Evolutionary conservation across 1,284 basidiomycete genomes (phyloP).

Genomic region (Marasmius oreades): DNA sequence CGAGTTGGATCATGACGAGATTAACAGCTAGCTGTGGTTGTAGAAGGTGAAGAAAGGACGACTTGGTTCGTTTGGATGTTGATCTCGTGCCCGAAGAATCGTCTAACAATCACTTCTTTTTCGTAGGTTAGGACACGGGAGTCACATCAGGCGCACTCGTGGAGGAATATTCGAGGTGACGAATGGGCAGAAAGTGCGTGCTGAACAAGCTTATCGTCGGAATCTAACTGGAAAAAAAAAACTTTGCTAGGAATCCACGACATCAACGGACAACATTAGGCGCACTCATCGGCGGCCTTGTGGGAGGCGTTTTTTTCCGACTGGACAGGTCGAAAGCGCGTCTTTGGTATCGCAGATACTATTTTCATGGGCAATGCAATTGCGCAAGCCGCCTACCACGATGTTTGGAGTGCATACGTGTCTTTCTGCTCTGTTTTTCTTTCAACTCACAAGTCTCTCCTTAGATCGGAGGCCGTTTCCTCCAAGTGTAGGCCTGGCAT

Average conservation of each 20-base stretch:
- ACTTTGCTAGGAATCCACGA: constrained; percentile 67
- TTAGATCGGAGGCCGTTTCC: too few species aligned
- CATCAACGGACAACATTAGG: constrained; percentile 78
- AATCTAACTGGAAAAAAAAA: constrained; percentile 1
- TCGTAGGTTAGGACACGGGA: constrained; percentile 73
- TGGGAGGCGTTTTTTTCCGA: constrained; percentile 71
- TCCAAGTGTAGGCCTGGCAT: constrained; percentile 66
- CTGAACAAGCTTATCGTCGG: background rate
- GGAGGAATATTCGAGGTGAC: constrained; percentile 51
- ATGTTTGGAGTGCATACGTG: constrained; percentile 69
- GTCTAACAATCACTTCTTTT: background rate
- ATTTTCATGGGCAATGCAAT: constrained; percentile 77
- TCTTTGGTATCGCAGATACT: constrained; percentile 68
- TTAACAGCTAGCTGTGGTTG: too few species aligned
- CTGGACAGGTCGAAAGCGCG: constrained; percentile 66
- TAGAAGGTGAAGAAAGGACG: too few species aligned
- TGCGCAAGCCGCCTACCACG: constrained; percentile 61
- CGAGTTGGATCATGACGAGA: too few species aligned
- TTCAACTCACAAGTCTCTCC: constrained; percentile 33
- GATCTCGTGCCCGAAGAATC: too few species aligned
- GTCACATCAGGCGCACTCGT: constrained; percentile 70
- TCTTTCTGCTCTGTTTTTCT: constrained; percentile 8
- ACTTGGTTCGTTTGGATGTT: too few species aligned
- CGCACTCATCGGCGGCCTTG: constrained; percentile 71
- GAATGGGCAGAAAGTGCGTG: constrained; percentile 60